phyloP scores from a whole-genome alignment of 2,329 filamentous ascomycete species.

The Didymella exigua region DNA sequence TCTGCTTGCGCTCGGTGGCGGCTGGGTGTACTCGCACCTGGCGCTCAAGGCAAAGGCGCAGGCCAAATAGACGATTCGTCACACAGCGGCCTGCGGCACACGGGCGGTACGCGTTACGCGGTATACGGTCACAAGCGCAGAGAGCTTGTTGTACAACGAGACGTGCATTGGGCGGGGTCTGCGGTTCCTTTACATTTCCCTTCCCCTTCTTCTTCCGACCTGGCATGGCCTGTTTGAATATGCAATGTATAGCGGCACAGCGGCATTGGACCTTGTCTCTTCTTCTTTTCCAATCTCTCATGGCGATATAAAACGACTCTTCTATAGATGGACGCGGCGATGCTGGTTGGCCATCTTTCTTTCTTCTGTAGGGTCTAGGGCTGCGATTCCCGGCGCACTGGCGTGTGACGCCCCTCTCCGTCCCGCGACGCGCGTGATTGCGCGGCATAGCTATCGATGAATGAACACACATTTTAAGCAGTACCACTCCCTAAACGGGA shows the following conservation, averaged over 20 bases:
- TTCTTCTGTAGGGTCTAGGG: constrained; percentile 3
- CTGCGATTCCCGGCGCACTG: constrained; percentile 7
- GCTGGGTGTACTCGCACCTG: constrained; percentile 54
- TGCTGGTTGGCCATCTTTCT: constrained; percentile 6
- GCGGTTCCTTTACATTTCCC: neutral
- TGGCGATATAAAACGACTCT: constrained; percentile 12
- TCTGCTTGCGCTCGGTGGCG: constrained; percentile 52
- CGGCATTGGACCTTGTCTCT: constrained; percentile 5
- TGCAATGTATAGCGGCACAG: constrained; percentile 13
- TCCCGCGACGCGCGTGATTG: constrained; percentile 5
- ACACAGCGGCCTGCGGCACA: neutral
- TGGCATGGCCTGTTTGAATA: constrained; percentile 17
- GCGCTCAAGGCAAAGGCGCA: constrained; percentile 46
- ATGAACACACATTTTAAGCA: neutral
- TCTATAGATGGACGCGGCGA: constrained; percentile 14
- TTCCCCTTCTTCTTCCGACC: neutral
- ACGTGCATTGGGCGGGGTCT: constrained; percentile 12
- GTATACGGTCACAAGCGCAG: constrained; percentile 3
- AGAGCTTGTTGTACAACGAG: constrained; percentile 16
- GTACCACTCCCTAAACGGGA: neutral
- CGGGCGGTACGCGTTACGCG: neutral
- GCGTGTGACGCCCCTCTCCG: neutral
- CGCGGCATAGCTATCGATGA: constrained; percentile 5
- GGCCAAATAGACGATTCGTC: constrained; percentile 26
- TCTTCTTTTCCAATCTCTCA: constrained; percentile 4